Evolutionary conservation across 2,329 filamentous ascomycete species (phyloP).

Genomic region (Botryotinia calthae): DNA sequence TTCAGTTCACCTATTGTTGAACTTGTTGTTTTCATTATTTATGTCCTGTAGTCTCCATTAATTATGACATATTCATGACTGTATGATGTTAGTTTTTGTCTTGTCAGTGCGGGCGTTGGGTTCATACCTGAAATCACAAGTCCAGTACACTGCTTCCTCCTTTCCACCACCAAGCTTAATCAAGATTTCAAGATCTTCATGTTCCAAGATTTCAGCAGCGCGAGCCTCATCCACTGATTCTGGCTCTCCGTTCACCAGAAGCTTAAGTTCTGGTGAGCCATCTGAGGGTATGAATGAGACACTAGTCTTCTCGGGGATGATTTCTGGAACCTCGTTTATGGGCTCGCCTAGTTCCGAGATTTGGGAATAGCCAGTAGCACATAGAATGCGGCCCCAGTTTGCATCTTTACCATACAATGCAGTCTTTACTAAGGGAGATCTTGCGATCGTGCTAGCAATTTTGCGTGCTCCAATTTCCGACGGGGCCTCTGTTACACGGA

Average conservation of each 20-base stretch:
- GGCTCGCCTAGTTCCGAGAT: constrained; percentile 57
- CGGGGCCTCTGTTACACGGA: constrained; percentile 73
- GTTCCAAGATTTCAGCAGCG: constrained; percentile 73
- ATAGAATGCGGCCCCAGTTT: constrained; percentile 97
- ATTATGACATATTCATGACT: constrained; percentile 66
- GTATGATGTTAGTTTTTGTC: constrained; percentile 24
- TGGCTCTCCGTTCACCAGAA: constrained; percentile 77
- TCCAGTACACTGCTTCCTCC: constrained; percentile 74
- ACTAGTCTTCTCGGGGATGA: constrained; percentile 68
- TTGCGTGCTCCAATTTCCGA: constrained; percentile 69
- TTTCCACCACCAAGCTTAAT: constrained; percentile 69
- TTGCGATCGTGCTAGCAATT: constrained; percentile 84
- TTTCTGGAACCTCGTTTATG: constrained; percentile 59
- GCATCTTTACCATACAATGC: constrained; percentile 95
- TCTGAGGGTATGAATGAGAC: constrained; percentile 78
- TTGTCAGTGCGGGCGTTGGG: constrained; percentile 27
- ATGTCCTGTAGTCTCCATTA: constrained; percentile 67
- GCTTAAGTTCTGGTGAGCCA: constrained; percentile 71
- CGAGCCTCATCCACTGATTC: constrained; percentile 74
- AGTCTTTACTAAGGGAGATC: constrained; percentile 93
- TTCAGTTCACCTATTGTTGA: background rate
- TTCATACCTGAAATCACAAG: constrained; percentile 80
- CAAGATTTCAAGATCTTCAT: constrained; percentile 76
- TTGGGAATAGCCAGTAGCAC: constrained; percentile 81
- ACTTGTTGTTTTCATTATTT: constrained; percentile 15